Conservation (phyloP, 305 asterid species). For the Stenogyne calaminthoides region DNA sequence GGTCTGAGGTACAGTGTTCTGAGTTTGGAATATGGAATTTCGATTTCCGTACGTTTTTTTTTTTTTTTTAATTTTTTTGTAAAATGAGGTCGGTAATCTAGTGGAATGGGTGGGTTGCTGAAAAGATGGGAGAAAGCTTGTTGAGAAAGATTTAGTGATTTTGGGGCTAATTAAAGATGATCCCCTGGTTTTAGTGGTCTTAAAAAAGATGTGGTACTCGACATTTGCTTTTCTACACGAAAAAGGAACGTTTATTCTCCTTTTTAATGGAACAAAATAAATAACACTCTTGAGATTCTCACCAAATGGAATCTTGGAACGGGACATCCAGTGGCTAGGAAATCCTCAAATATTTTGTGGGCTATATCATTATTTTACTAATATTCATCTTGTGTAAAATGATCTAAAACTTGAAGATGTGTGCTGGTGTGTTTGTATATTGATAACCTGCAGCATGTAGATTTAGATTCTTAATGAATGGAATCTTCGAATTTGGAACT, state of each 20-base stretch:
- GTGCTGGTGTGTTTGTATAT: neutral
- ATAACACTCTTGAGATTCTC: neutral
- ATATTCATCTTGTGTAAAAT: no score
- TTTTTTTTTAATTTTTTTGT: neutral
- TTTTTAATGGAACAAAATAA: neutral
- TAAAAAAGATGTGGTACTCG: neutral
- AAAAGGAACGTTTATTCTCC: neutral
- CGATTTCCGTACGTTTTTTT: neutral
- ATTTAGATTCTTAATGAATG: neutral
- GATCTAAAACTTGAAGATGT: neutral
- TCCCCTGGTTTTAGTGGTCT: neutral
- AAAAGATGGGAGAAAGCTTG: neutral
- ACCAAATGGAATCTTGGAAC: neutral
- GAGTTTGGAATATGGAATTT: neutral
- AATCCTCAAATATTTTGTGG: neutral
- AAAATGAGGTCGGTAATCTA: no score
- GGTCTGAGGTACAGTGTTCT: constrained; percentile 28
- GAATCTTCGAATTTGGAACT: neutral
- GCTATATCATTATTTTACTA: no score
- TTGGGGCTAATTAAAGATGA: neutral
- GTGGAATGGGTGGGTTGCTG: no score
- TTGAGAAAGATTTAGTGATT: neutral
- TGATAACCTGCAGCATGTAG: no score
- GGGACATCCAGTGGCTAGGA: neutral
- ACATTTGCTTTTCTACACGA: neutral